Evolutionary conservation across 345 rosid genomes (phyloP), one percentile per base, ranked within the genome.

Genomic region (Dipteronia sinensis): DNA sequence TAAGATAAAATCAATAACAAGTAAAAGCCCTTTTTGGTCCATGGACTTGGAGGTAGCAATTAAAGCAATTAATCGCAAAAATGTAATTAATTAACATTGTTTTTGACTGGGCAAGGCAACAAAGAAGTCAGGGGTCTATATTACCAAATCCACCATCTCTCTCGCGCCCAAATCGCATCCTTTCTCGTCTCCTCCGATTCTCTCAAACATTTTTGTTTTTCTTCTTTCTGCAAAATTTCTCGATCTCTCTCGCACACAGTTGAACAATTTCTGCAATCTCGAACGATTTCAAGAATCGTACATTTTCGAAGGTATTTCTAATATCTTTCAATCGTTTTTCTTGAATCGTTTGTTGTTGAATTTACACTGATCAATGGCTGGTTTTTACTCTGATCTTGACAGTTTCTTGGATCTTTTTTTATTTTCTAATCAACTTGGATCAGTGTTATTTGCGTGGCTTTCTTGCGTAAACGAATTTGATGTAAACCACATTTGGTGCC

Each of bases 111-210:
- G 82, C 78, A 83, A 46, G 49, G 49, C 49, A 46, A 46, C 49
- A 46, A 83, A n/a, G 20, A 42, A n/a, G 56, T 11, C 51, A 62
- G 69, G 61, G 47, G 47, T 65, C 69, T 69, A 55, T 69, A 58
- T 76, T 76, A 58, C 79, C 6, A 70, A 78, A 79, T 83, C 85
- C 71, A 69, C 80, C 81, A 7, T 72, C 79, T 77, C 89, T 80
- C 88, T 80, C 84, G 88, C 90, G 90, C 85, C 83, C 84, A 88
- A 86, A 75, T 86, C 88, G 87, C 85, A 77, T 72, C 73, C 86
- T 78, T 82, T 81, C 64, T 84, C 85, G 83, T 84, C 85, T 80
- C 83, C 87, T 78, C 87, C 89, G 82, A 87, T 86, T 83, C 65
- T 72, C 82, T 75, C 23, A 22, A 59, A 58, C 19, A 20, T n/a